Conservation (phyloP, 208 protist species). For the Tritrichomonas foetus region DNA sequence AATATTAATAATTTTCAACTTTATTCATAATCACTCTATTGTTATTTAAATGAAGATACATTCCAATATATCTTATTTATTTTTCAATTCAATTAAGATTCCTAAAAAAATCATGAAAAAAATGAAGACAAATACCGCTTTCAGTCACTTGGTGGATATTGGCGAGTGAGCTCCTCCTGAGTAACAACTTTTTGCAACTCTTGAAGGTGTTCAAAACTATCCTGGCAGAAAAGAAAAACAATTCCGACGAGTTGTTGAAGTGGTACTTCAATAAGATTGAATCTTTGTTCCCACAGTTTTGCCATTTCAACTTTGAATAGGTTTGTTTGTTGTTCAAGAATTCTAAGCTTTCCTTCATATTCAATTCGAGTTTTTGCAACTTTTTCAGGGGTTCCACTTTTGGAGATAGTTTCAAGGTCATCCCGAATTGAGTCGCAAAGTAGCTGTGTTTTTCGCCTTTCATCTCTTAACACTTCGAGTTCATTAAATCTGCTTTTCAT, state of each 20-base stretch:
- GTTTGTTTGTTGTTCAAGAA: background rate
- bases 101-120: no score
- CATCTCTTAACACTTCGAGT: background rate
- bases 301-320: background rate
- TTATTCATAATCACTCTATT: no score
- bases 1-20: no score
- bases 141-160: no score
- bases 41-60: no score
- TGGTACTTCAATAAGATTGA: background rate
- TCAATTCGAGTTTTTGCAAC: background rate
- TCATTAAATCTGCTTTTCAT: background rate
- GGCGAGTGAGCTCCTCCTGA: background rate
- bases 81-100: no score
- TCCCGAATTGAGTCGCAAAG: background rate
- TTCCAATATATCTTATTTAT: no score
- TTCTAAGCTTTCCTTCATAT: background rate
- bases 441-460: background rate
- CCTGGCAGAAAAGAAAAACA: background rate
- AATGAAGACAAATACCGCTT: no score
- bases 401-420: background rate
- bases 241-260: background rate
- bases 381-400: background rate
- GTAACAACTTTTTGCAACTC: background rate
- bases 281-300: background rate
- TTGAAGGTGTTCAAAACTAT: background rate